Evolutionary conservation across 2,329 filamentous ascomycete species (phyloP), one percentile per base, ranked within the genome.

Genomic region (Zymoseptoria pseudotritici): DNA sequence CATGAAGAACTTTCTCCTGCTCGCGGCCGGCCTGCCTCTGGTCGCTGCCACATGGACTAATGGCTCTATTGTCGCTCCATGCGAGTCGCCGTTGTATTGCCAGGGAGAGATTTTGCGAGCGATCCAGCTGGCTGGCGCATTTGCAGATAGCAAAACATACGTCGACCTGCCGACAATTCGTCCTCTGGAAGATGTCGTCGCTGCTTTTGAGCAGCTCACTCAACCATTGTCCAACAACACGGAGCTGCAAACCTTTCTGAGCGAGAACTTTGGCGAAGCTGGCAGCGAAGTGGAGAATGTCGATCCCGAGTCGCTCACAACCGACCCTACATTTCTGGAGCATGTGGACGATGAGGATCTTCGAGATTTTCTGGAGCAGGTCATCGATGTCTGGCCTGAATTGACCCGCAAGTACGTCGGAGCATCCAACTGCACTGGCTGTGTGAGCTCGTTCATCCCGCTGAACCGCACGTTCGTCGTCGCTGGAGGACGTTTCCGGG

Each of bases 351-450:
- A 86, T 70, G 71, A 78, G 1, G 83, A 83, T 24, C 77, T 88
- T 65, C 78, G 76, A 61, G 80, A 87, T 66, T 88, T 88, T 65
- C 79, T 82, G 8, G 67, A 77, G 53, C 83, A 87, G 68, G 85
- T 88, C 69, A 86, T 88, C 59, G 80, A 82, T 66, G 87, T 88
- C 63, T 89, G 86, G 86, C 85, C 86, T 13, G 83, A 87, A 61
- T 74, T 89, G 54, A 88, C 86, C 4, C 78, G 86, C 42, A 75
- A 77, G 21, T 88, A 87, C 69, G 74, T 76, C 13, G 79, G 80
- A 57, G 71, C 76, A n/a, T 69, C 69, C 22, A 81, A 80, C 65
- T 88, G 85, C 75, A 75, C 78, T 8, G 79, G 78, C 36, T 88
- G 85, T 62, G 83, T 84, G 36, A 80, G 80, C 66, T 87, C 85